These are phyloP conservation scores for Xylaria sp. DNA, from an alignment of 2,329 filamentous ascomycete genomes.

Conservation along the genomic window DNA sequence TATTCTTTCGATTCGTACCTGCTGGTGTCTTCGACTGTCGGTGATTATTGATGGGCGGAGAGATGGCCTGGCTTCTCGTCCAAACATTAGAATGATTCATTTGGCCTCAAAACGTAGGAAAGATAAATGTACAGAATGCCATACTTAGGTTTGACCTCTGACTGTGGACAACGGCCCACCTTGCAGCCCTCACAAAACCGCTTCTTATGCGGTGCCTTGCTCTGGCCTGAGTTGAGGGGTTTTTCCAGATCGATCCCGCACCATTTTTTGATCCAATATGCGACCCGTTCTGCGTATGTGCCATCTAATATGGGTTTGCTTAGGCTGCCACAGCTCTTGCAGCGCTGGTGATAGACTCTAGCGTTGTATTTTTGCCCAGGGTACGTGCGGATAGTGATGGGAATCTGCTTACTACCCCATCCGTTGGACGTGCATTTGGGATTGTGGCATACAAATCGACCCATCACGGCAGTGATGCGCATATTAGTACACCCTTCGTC, in stretches of 20 bases:
- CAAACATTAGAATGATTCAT: neutral
- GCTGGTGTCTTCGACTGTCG: neutral
- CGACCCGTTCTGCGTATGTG: constrained; percentile 44
- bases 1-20: neutral
- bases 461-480: constrained; percentile 30
- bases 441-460: constrained; percentile 38
- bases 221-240: constrained; percentile 9
- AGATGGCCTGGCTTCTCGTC: neutral
- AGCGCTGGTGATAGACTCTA: constrained; percentile 44
- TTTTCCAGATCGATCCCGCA: constrained; percentile 33
- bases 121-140: neutral
- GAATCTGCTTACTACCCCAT: constrained; percentile 34
- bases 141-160: neutral
- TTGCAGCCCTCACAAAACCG: constrained; percentile 41
- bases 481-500: constrained; percentile 1
- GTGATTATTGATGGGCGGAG: neutral
- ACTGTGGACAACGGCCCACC: constrained; percentile 16
- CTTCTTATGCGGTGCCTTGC: constrained; percentile 29
- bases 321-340: constrained; percentile 38
- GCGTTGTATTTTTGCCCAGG: constrained; percentile 41
- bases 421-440: constrained; percentile 17
- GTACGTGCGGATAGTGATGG: constrained; percentile 36
- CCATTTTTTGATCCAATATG: constrained; percentile 47
- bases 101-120: neutral
- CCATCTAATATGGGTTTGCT: constrained; percentile 39